Evolutionary conservation across 1,284 basidiomycete genomes (phyloP), one percentile per base, ranked within the genome.

Genomic region (Ustilago loliicola): DNA sequence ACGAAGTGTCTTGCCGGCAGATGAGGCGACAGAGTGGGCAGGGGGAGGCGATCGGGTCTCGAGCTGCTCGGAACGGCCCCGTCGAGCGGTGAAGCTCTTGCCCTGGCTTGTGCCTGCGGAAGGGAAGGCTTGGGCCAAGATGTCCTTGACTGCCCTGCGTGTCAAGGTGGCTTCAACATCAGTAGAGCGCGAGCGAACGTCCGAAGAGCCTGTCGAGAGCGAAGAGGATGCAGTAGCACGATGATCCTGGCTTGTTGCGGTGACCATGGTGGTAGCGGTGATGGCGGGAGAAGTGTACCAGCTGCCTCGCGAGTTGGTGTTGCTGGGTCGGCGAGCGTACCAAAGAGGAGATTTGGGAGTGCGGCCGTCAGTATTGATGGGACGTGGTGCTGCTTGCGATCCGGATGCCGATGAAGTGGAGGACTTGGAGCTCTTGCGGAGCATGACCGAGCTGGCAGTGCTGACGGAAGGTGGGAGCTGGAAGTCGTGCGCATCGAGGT

Each of bases 261-360:
- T 78, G 64, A 76, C 74, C 63, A 70, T 72, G 62, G 68, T 67
- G 32, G 77, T 74, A 11, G 80, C 73, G 11, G 79, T 79, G 59
- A 81, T 61, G 56, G 77, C 80, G 27, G 79, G 80, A 36, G 79
- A 80, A 29, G 77, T 77, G 77, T 73, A 82, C 60, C 66, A 74
- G 61, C 73, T 72, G 9, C 79, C 76, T n/a, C 68, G 79, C 17
- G 78, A 54, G 68, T 82, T 80, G 61, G 80, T 82, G 51, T 47
- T 67, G 71, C 79, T 80, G 11, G 80, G 79, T 38, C 72, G 72
- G 23, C 80, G 65, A 8, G 80, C 80, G 66, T 79, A 82, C 71
- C 74, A 72, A 40, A 82, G 75, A 13, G 78, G 76, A 15, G 76
- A 78, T 61, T 75, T 80, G 32, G 69, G 67, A 17, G 67, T 68